phyloP scores from a whole-genome alignment of 2,329 filamentous ascomycete genomes.

The Epichloe uncinata region DNA sequence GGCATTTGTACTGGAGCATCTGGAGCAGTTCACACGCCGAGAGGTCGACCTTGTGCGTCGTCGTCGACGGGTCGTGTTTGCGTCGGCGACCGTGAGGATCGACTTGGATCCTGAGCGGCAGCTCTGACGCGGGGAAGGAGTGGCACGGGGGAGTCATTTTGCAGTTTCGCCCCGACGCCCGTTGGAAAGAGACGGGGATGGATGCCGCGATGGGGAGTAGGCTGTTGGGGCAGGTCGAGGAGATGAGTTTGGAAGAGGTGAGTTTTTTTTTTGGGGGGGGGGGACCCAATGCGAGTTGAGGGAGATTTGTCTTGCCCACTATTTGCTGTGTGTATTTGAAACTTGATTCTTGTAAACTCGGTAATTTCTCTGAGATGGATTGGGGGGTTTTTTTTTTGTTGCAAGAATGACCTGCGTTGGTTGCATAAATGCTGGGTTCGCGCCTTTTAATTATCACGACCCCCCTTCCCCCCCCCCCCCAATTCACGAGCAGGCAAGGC shows the following conservation, averaged over 20 bases:
- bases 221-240: constrained; percentile 41
- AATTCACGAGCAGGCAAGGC: too few relatives aligned
- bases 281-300: too few relatives aligned
- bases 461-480: too few relatives aligned
- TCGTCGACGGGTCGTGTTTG: constrained; percentile 28
- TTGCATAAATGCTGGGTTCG: too few relatives aligned
- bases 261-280: constrained; percentile 11
- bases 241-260: constrained; percentile 47
- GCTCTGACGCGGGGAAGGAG: constrained; percentile 37
- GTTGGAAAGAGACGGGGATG: constrained; percentile 8
- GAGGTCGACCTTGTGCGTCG: constrained; percentile 32
- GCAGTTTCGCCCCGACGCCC: too few relatives aligned
- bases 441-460: too few relatives aligned
- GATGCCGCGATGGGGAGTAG: constrained; percentile 32
- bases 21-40: constrained; percentile 41
- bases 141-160: constrained; percentile 46
- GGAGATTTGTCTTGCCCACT: too few relatives aligned
- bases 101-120: constrained; percentile 35
- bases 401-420: too few relatives aligned
- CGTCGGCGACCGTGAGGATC: constrained; percentile 36
- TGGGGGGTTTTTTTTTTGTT: too few relatives aligned
- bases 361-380: too few relatives aligned
- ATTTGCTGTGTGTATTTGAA: too few relatives aligned
- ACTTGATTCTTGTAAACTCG: too few relatives aligned
- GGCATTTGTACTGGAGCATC: constrained; percentile 49